Percentiles rank a stretch among this genome's conserved stretches.
Evolutionary conservation across 345 rosid species (phyloP).

Genomic region (Lumnitzera racemosa): DNA sequence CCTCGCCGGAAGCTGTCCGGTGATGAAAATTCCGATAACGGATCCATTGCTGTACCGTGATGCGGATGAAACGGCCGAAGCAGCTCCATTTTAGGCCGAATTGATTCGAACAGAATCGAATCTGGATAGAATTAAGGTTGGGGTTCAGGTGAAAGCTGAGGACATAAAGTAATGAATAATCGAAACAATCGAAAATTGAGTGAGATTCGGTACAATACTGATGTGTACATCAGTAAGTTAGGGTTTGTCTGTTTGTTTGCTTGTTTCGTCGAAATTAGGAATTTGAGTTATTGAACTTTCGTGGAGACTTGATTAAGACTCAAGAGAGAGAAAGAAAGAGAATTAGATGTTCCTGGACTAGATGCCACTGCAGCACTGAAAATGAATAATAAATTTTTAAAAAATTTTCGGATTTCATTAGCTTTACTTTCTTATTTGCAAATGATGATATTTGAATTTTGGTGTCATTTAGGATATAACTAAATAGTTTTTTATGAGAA

Average conservation of each 20-base stretch:
- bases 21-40: slow-evolving; percentile 15
- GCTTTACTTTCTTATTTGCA: too few relatives aligned
- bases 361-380: too few relatives aligned
- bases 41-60: slow-evolving; percentile 10
- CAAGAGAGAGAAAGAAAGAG: slow-evolving; percentile 1
- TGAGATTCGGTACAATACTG: neutral
- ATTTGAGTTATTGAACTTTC: slow-evolving; percentile 14
- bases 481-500: too few relatives aligned
- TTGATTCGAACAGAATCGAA: too few relatives aligned
- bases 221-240: too few relatives aligned
- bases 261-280: neutral
- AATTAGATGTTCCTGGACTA: neutral
- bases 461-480: too few relatives aligned
- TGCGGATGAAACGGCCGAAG: slow-evolving; percentile 19
- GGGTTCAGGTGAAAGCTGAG: neutral
- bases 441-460: too few relatives aligned
- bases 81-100: slow-evolving; percentile 26
- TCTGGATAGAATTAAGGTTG: neutral
- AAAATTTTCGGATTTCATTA: too few relatives aligned
- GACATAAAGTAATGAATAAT: neutral
- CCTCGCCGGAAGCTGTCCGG: slow-evolving; percentile 8
- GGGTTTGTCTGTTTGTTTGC: too few relatives aligned
- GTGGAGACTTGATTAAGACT: slow-evolving; percentile 5
- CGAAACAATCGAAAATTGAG: neutral
- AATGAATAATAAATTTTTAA: too few relatives aligned